Percentiles rank a stretch among this genome's conserved stretches.
These are phyloP conservation scores for Talaromyces sp. DNA, from an alignment of 2,329 filamentous ascomycete genomes.

Conservation along the genomic window DNA sequence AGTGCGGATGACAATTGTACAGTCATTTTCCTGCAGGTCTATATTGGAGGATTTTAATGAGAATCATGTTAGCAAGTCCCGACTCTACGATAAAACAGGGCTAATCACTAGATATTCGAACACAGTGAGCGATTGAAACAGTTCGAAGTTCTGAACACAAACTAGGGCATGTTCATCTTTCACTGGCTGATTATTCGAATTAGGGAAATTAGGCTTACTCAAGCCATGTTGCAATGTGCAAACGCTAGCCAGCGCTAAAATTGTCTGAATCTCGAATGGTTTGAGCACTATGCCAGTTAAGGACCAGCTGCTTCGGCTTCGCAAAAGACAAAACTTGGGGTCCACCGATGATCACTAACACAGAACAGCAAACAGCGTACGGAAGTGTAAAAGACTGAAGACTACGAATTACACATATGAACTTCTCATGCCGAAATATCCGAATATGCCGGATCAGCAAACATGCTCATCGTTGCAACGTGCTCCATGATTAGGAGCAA, in stretches of 20 bases:
- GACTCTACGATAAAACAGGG: background rate
- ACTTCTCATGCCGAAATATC: background rate
- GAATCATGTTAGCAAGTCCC: background rate
- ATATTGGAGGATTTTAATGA: no score
- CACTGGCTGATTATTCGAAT: background rate
- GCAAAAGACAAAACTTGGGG: background rate
- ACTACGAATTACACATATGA: background rate
- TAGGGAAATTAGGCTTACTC: background rate
- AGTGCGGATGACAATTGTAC: no score
- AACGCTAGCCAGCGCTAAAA: background rate
- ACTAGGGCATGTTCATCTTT: background rate
- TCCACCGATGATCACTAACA: background rate
- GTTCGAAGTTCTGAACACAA: background rate
- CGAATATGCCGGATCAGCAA: conserved; percentile 9
- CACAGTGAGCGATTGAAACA: background rate
- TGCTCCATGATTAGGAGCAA: background rate
- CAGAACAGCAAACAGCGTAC: background rate
- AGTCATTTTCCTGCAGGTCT: no score
- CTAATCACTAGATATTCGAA: background rate
- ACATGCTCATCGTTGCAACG: background rate
- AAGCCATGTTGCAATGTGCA: background rate
- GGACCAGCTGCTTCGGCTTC: background rate
- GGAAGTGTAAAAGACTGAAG: background rate
- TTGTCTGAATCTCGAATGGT: background rate
- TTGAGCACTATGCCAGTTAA: background rate